Conservation (phyloP, 2,329 filamentous ascomycete species). For the Arthrobotrys sinensis region DNA sequence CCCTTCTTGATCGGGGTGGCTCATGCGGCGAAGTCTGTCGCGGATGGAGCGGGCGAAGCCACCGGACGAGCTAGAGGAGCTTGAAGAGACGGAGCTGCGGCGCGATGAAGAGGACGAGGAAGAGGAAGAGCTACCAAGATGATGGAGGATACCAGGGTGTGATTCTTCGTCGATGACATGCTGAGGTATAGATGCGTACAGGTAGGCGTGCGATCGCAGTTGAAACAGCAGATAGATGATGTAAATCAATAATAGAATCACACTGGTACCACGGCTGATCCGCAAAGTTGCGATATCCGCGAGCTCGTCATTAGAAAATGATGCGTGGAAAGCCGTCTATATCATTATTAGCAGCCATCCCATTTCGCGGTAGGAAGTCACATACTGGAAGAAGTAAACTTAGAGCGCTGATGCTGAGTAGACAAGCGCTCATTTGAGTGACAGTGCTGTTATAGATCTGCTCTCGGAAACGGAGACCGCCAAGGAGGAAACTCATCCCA, state of each 20-base stretch:
- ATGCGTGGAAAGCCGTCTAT: slow-evolving; percentile 90
- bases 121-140: slow-evolving; percentile 68
- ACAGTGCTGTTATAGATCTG: slow-evolving; percentile 96
- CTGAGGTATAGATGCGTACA: slow-evolving; percentile 93
- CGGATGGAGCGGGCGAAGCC: slow-evolving; percentile 59
- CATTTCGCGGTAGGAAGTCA: slow-evolving; percentile 42
- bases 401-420: slow-evolving; percentile 90
- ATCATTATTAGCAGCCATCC: slow-evolving; percentile 7
- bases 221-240: slow-evolving; percentile 89
- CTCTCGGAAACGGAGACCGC: slow-evolving; percentile 87
- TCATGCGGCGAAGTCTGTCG: slow-evolving; percentile 55
- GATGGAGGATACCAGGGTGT: slow-evolving; percentile 82
- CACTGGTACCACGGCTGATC: slow-evolving; percentile 82
- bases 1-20: slow-evolving; percentile 52
- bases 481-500: slow-evolving; percentile 91
- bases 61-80: slow-evolving; percentile 70
- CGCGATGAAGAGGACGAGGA: slow-evolving; percentile 54
- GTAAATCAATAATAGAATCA: slow-evolving; percentile 89
- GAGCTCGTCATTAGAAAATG: slow-evolving; percentile 76
- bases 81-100: slow-evolving; percentile 71
- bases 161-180: slow-evolving; percentile 93
- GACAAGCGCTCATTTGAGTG: slow-evolving; percentile 94
- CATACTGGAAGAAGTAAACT: slow-evolving; percentile 85
- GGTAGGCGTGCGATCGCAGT: slow-evolving; percentile 83
- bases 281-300: slow-evolving; percentile 82